These are phyloP conservation scores for Kuraishia cidri DNA, from an alignment of 805 yeast species.

Conservation along the genomic window DNA sequence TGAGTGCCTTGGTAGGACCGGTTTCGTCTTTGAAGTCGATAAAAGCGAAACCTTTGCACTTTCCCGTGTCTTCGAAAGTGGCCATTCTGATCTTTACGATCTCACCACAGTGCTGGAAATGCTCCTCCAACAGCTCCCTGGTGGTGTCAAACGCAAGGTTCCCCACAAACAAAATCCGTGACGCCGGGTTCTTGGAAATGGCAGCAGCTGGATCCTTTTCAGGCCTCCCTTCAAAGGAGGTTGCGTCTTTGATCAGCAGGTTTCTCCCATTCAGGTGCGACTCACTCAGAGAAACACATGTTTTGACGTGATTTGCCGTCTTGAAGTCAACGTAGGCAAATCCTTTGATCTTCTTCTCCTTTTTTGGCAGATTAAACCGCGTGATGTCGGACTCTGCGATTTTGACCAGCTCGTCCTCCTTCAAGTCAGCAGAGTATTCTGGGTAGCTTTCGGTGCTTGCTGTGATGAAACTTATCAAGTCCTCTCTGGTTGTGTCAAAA, in stretches of 20 bases:
- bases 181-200: conserved; percentile 74
- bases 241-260: conserved; percentile 72
- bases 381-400: conserved; percentile 54
- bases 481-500: conserved; percentile 74
- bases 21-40: conserved; percentile 75
- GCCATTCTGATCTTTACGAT: conserved; percentile 87
- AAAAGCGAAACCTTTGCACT: conserved; percentile 95
- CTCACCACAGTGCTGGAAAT: conserved; percentile 88
- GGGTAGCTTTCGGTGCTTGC: conserved; percentile 52
- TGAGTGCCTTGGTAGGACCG: conserved; percentile 78
- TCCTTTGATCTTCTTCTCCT: conserved; percentile 63
- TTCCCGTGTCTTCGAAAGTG: conserved; percentile 93
- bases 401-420: conserved; percentile 17
- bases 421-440: conserved; percentile 17
- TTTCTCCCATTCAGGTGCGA: conserved; percentile 73
- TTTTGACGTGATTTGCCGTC: conserved; percentile 45
- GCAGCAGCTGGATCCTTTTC: conserved; percentile 28
- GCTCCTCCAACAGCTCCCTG: conserved; percentile 65
- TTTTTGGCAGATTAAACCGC: conserved; percentile 75
- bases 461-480: conserved; percentile 53
- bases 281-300: conserved; percentile 66
- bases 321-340: conserved; percentile 87
- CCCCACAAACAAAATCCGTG: conserved; percentile 85
- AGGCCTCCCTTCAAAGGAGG: conserved; percentile 85
- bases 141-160: conserved; percentile 90